Conservation (phyloP, 1,284 basidiomycete genomes). For the Trichosporon faecale region DNA sequence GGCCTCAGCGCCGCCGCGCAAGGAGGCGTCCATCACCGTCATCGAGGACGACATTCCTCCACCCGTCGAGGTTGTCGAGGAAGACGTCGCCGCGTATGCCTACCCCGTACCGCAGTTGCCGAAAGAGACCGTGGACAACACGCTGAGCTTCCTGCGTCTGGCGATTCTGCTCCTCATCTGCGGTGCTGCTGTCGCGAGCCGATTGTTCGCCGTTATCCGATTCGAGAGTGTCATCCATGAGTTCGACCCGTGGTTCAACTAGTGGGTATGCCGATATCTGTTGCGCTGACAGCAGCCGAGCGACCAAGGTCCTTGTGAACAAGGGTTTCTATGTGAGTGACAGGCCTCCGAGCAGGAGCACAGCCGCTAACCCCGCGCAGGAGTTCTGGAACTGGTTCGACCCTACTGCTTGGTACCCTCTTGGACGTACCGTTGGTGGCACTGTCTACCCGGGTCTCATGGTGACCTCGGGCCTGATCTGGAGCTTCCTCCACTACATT, state of each 20-base stretch:
- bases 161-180: conserved; percentile 83
- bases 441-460: conserved; percentile 98
- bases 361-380: conserved; percentile 52
- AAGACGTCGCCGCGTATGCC: conserved; percentile 30
- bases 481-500: conserved; percentile 80
- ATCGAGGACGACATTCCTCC: conserved; percentile 8
- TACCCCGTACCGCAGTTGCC: conserved; percentile 49
- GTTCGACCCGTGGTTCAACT: conserved; percentile 56
- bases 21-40: conserved; percentile 1
- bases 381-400: conserved; percentile 99
- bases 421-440: conserved; percentile 95
- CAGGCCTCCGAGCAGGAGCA: conserved; percentile 9
- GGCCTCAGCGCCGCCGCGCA: not conserved
- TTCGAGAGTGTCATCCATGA: conserved; percentile 99
- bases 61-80: not conserved
- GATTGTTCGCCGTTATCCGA: conserved; percentile 95
- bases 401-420: conserved; percentile 97
- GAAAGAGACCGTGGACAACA: conserved; percentile 69
- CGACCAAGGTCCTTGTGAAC: conserved; percentile 78
- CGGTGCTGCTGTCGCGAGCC: conserved; percentile 87
- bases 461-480: conserved; percentile 96
- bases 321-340: conserved; percentile 87
- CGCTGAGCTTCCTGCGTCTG: conserved; percentile 77
- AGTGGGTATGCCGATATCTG: conserved; percentile 5
- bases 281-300: conserved; percentile 61